A percentile compares a stretch with the other conserved stretches of the same genome.
Conservation (phyloP, 441 rosid genomes). For the Erysimum pusillum region DNA sequence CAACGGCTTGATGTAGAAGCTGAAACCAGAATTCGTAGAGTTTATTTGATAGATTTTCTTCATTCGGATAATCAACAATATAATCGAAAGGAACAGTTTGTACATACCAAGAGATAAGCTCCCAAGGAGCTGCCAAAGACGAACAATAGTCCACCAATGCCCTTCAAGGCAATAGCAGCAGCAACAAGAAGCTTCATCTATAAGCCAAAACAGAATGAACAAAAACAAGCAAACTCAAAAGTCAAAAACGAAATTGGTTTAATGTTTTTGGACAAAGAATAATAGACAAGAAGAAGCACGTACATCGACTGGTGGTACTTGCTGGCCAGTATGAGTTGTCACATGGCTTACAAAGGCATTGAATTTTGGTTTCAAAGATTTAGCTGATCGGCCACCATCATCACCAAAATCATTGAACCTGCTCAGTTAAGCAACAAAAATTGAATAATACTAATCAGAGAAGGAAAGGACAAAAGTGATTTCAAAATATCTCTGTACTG, state of each 20-base stretch:
- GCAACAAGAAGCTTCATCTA: slow-evolving; percentile 65
- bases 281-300: slow-evolving; percentile 1
- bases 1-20: slow-evolving; percentile 74
- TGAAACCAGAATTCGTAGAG: slow-evolving; percentile 30
- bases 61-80: neutral
- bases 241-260: neutral
- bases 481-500: neutral
- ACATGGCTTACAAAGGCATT: slow-evolving; percentile 58
- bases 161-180: slow-evolving; percentile 65
- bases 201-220: slow-evolving; percentile 2
- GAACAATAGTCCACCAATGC: slow-evolving; percentile 72
- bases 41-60: slow-evolving; percentile 1
- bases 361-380: slow-evolving; percentile 59
- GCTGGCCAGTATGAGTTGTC: slow-evolving; percentile 58
- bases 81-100: neutral
- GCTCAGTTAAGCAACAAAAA: neutral
- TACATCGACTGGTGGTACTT: slow-evolving; percentile 67
- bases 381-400: slow-evolving; percentile 76
- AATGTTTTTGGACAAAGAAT: neutral
- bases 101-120: slow-evolving; percentile 74
- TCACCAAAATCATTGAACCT: slow-evolving; percentile 73
- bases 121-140: slow-evolving; percentile 75
- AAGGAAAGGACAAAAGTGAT: neutral
- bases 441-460: neutral
- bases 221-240: slow-evolving; percentile 16